phyloP scores from a whole-genome alignment of 768 basidiomycete species.

The Russula foetens region DNA sequence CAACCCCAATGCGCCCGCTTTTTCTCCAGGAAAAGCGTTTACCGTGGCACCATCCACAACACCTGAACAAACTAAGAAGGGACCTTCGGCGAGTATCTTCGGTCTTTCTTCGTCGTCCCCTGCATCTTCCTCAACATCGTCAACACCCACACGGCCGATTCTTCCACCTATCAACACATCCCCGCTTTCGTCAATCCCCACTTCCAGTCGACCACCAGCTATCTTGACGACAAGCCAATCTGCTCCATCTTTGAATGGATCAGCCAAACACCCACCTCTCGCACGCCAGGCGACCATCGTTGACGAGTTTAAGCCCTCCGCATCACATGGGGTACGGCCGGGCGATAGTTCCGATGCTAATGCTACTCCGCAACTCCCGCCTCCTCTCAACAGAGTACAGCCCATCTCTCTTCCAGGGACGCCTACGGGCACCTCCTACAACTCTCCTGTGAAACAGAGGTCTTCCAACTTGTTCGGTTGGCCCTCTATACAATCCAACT shows the following conservation, averaged over 20 bases:
- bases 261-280: not conserved
- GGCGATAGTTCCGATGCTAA: not conserved
- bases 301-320: constrained; percentile 1
- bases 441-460: constrained; percentile 15
- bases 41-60: constrained; percentile 15
- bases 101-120: not conserved
- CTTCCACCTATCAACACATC: constrained; percentile 15
- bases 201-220: not conserved
- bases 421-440: constrained; percentile 26
- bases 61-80: constrained; percentile 4
- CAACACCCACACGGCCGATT: constrained; percentile 8
- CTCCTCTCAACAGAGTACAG: constrained; percentile 23
- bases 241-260: constrained; percentile 1
- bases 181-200: not conserved
- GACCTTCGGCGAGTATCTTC: not conserved
- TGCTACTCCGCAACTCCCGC: constrained; percentile 10
- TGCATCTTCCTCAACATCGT: not conserved
- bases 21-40: constrained; percentile 17
- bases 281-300: constrained; percentile 4
- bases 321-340: not conserved
- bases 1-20: constrained; percentile 18
- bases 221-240: constrained; percentile 7
- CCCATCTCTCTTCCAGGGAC: constrained; percentile 28
- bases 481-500: constrained; percentile 20
- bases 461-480: constrained; percentile 23